Base-by-base conservation (phyloP, 257 asterid genomes). In the Osmanthus fragrans region DNA sequence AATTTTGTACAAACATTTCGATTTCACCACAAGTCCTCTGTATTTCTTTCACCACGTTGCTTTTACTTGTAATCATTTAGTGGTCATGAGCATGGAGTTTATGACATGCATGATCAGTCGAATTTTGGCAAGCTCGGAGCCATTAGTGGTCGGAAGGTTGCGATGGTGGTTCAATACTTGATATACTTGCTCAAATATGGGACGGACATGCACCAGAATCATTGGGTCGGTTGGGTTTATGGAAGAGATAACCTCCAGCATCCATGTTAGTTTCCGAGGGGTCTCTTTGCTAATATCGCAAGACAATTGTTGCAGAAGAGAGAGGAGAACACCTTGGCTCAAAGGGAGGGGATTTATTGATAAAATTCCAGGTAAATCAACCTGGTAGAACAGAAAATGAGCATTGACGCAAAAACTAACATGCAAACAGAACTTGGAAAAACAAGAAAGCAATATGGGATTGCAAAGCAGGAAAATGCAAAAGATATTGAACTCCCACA, bases 241-340 rank as follows among this genome's bases (percentile, higher is more conserved):
- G 23, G 96, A 97, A 60, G 92, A 69, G 0, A 92, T 68, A 70
- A 93, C 89, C 74, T 96, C 97, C 84, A 94, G 84, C 99, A 92
- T 96, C 98, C 98, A 96, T 3, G 86, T 86, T 65, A 96, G 82
- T 73, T 96, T 96, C 63, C 88, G 88, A 10, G 89, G 74, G 0
- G 92, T 84, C 64, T 93, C 99, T 12, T 85, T 88, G 86, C 83
- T 78, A 33, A 92, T 85, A 80, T 92, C 97, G 74, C 99, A 96
- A 4, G 97, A 87, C 83, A 63, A 76, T 80, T 96, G 98, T 85
- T 96, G 99, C 36, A 94, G 85, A 73, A 93, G 97, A 60, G 98
- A 96, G 40, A 96, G 94, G 74, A 96, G 92, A 58, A 96, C 98
- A 21, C 99, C 99, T 90, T 93, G 98, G 81, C 98, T 91, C 86